Evolutionary conservation across 2,329 filamentous ascomycete genomes (phyloP), one percentile per base, ranked within the genome.

Genomic region (Tricladium varicosporioides): DNA sequence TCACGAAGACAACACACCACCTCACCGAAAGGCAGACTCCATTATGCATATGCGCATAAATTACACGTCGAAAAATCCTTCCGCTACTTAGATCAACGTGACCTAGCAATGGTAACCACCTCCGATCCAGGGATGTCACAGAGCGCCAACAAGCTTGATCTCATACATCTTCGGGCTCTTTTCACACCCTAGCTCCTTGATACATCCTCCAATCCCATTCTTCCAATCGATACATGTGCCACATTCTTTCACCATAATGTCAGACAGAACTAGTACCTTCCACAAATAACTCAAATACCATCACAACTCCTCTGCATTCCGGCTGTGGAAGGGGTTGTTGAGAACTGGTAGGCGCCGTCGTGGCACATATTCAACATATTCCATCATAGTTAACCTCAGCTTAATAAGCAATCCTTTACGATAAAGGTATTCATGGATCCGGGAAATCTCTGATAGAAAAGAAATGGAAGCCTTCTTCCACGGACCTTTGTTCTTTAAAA

Each of bases 281-380:
- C 42, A 53, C n/a, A 40, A 53, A 40, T 43, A 53, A 18, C 51
- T 46, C 40, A 53, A 16, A 45, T 53, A 53, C 13, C 46, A 33
- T 42, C 7, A 8, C 16, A 53, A 46, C 16, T 53, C 51, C 22
- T 53, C 51, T 1, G 18, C 14, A 33, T 53, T 53, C n/a, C 2
- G 5, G 4, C n/a, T 8, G 13, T 53, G 14, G 9, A 53, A 36
- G 5, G 42, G 51, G n/a, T 46, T 42, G 33, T 53, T 47, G 5
- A 42, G 18, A 9, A 53, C 22, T 15, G 51, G 51, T 2, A 53
- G 22, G 5, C 42, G 18, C 5, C 51, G 18, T 22, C 46, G 22
- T 7, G 43, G 42, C 16, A 44, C 44, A 42, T 44, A 52, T 13
- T 19, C 50, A n/a, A 40, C 50, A n/a, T 45, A 45, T 8, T 22